These are phyloP conservation scores for Starmerella asiatica DNA, from an alignment of 805 yeast species.

Conservation along the genomic window DNA sequence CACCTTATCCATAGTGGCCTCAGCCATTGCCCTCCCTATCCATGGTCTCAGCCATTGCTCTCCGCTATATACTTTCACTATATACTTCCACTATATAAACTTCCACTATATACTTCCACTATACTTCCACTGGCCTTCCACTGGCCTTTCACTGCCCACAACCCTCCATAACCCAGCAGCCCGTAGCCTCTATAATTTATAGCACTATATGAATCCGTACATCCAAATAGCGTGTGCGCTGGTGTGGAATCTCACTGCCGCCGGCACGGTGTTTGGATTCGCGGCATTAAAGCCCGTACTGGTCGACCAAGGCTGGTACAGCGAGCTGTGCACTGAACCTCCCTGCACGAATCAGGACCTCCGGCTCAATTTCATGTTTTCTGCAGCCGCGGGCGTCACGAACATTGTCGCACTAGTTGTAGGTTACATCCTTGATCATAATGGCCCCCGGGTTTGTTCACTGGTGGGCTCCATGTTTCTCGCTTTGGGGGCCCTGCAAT, in stretches of 20 bases:
- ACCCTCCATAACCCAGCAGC: no score
- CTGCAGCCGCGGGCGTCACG: conserved; percentile 75
- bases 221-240: conserved; percentile 60
- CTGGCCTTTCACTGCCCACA: no score
- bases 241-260: conserved; percentile 77
- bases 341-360: conserved; percentile 68
- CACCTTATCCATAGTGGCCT: no score
- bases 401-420: conserved; percentile 73
- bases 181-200: no score
- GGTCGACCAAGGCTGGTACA: conserved; percentile 63
- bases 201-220: no score
- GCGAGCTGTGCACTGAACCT: conserved; percentile 38
- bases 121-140: no score
- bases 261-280: conserved; percentile 90
- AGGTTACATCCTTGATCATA: conserved; percentile 61
- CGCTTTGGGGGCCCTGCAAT: conserved; percentile 39
- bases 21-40: no score
- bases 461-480: conserved; percentile 54
- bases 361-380: conserved; percentile 67
- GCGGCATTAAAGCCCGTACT: conserved; percentile 85
- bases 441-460: conserved; percentile 73
- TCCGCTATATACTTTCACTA: no score
- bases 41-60: no score
- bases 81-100: no score
- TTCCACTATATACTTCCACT: no score